Evolutionary conservation across 106 monocot genomes (phyloP).

Genomic region (Ottelia alismoides): DNA sequence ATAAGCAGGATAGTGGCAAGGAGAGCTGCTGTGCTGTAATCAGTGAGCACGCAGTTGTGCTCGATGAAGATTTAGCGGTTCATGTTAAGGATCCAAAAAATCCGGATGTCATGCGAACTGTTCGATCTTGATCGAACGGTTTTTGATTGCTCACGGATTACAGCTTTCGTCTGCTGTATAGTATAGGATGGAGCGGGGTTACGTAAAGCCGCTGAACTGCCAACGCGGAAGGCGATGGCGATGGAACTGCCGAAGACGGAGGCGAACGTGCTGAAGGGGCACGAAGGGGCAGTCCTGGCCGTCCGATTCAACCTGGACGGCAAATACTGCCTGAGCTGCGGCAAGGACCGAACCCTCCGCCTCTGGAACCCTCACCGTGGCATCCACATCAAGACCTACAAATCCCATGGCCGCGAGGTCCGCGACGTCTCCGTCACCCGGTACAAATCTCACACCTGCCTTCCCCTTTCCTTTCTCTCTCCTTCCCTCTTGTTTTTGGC

Average conservation of each 20-base stretch:
- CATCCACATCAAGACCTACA: slow-evolving; percentile 94
- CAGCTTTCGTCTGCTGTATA: no score
- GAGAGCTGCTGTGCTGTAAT: no score
- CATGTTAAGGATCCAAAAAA: no score
- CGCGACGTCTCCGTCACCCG: slow-evolving; percentile 83
- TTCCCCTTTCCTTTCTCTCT: neutral
- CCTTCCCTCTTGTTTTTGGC: neutral
- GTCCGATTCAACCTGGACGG: slow-evolving; percentile 87
- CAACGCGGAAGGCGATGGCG: no score
- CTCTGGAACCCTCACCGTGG: slow-evolving; percentile 96
- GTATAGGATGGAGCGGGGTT: no score
- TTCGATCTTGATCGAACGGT: no score
- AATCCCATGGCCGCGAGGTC: slow-evolving; percentile 90
- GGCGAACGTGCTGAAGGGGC: slow-evolving; percentile 54
- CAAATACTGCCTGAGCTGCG: slow-evolving; percentile 98
- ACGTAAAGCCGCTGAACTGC: no score
- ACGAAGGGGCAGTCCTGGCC: slow-evolving; percentile 92
- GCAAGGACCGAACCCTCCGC: slow-evolving; percentile 94
- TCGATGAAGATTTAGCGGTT: no score
- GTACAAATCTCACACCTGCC: slow-evolving; percentile 9
- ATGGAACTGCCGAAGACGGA: slow-evolving; percentile 52
- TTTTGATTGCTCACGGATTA: no score
- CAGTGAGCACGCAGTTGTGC: no score
- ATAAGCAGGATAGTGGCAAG: no score
- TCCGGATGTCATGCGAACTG: no score